Conservation (phyloP, 2,329 filamentous ascomycete species). For the Thelonectria discophora region DNA sequence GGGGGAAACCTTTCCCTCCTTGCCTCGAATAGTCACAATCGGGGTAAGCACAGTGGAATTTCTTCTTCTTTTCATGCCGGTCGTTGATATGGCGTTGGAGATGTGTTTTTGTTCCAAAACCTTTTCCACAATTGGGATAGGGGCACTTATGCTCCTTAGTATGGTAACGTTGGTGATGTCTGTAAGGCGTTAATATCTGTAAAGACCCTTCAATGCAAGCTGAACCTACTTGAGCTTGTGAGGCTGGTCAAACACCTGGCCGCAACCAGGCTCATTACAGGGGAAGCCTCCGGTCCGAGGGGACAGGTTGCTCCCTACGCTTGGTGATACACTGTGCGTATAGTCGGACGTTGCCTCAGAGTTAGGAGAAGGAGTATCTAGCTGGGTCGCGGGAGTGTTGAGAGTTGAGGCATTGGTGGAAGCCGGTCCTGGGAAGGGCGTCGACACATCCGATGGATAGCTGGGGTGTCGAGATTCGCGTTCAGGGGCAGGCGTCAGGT, state of each 20-base stretch:
- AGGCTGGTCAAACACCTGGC: constrained; percentile 62
- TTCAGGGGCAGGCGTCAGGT: constrained; percentile 39
- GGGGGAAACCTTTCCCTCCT: constrained; percentile 66
- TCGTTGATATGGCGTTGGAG: constrained; percentile 70
- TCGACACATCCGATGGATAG: constrained; percentile 54
- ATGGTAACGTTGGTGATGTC: constrained; percentile 69
- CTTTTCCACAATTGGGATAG: constrained; percentile 61
- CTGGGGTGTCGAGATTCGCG: constrained; percentile 43
- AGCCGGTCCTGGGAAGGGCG: constrained; percentile 50
- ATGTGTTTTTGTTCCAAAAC: constrained; percentile 70
- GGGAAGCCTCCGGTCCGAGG: constrained; percentile 44
- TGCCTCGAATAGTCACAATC: constrained; percentile 65
- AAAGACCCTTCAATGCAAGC: background rate
- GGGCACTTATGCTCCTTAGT: constrained; percentile 67
- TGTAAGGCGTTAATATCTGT: constrained; percentile 35
- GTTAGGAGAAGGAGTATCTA: constrained; percentile 53
- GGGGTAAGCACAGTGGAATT: constrained; percentile 65
- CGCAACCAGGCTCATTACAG: constrained; percentile 51
- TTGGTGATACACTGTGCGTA: constrained; percentile 50
- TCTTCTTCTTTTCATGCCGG: constrained; percentile 67
- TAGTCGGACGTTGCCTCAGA: constrained; percentile 48
- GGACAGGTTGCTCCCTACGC: constrained; percentile 39
- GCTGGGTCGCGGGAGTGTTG: constrained; percentile 58
- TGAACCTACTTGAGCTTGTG: constrained; percentile 67
- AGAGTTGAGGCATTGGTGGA: constrained; percentile 54